Evolutionary conservation across 2,329 filamentous ascomycete species (phyloP).

Genomic region (Neofusicoccum parvum): DNA sequence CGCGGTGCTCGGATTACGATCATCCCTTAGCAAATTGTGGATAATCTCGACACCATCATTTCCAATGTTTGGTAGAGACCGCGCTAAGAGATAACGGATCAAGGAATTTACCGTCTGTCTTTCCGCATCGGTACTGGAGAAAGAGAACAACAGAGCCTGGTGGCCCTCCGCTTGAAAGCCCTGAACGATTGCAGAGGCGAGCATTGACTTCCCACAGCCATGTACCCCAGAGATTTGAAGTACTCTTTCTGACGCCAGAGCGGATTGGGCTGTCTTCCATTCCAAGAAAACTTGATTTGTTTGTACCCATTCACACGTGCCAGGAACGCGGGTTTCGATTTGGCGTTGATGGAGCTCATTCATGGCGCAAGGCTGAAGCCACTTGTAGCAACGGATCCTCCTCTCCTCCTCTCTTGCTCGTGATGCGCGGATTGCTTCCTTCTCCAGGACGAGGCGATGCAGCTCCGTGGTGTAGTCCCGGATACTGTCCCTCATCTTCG

Average conservation of each 20-base stretch:
- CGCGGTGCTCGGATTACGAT: neutral
- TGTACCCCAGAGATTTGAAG: neutral
- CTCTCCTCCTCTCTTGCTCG: neutral
- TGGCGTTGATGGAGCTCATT: neutral
- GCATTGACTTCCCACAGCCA: neutral
- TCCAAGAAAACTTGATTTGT: neutral
- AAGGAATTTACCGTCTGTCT: neutral
- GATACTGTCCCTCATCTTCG: neutral
- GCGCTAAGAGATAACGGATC: neutral
- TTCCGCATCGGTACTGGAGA: neutral
- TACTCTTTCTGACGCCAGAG: neutral
- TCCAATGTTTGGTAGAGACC: neutral
- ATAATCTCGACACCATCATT: neutral
- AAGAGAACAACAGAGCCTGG: neutral
- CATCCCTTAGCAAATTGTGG: neutral
- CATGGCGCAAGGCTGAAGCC: neutral
- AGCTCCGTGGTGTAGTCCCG: neutral
- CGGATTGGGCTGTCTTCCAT: neutral
- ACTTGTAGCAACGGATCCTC: neutral
- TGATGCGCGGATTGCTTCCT: neutral
- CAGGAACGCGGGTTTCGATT: neutral
- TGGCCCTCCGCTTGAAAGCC: neutral
- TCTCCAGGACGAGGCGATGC: neutral
- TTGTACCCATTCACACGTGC: neutral
- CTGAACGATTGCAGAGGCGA: neutral